Base-by-base conservation (phyloP, 2,329 filamentous ascomycete genomes). In the Neospermospora avenae region DNA sequence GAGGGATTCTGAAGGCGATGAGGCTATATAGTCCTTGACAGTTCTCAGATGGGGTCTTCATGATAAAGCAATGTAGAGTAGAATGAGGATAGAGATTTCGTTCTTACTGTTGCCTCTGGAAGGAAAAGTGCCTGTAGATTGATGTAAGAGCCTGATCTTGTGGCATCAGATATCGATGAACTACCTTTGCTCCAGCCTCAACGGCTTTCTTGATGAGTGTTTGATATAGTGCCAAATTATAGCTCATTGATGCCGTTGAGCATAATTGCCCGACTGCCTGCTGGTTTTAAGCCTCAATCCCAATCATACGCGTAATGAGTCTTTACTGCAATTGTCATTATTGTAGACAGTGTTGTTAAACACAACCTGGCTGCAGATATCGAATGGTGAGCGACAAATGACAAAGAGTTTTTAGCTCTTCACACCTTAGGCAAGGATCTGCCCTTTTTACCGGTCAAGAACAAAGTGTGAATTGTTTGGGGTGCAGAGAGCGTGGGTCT, bases 211-310 rank as follows among this genome's bases (percentile, higher is more conserved):
- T 80, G 58, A 95, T 81, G 48, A 96, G 80, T 42, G 75, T 78
- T 63, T 86, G 84, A 74, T 91, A 96, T 74, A 93, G 89, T 53
- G 83, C 78, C 46, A 97, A 84, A 74, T 97, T 98, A 69, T 89
- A 83, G 65, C 83, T 76, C 79, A 95, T 86, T 65, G 84, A 89
- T 63, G 86, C 81, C 60, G 91, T 96, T 39, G 92, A 93, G 77
- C 91, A 93, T 75, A 97, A 85, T 76, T 97, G 93, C 35, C 92
- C 93, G 48, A 96, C 81, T 66, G 92, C 92, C 91, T 96, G 69
- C 28, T 24, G 13, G 35, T 24, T 57, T 51, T 63, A 54, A 65
- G 61, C 14, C 61, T 44, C 22, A 16, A 45, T 28, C 14, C 18
- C 31, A 42, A 49, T 24, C n/a, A 7, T 22, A 37, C 10, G 8